Base-by-base conservation (phyloP, 2,329 filamentous ascomycete genomes). In the Sporothrix brunneoviolacea region DNA sequence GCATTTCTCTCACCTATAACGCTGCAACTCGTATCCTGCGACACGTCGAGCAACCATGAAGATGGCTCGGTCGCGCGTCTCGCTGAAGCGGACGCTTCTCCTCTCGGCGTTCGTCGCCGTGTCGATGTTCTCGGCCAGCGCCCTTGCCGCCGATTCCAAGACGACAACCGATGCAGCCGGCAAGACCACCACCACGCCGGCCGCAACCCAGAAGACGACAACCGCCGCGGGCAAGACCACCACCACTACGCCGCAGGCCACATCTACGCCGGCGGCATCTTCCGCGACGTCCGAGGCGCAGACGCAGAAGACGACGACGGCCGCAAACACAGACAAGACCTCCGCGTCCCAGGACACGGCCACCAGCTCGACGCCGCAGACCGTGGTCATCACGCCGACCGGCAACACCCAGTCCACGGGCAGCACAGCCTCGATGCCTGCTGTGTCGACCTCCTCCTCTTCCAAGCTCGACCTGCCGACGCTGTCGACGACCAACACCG, bases 391-490 rank as follows among this genome's bases (percentile, higher is more conserved):
- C 51, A 54, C 41, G 8, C 7, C 52, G 2, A 55, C 54, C 4
- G 46, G 37, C 15, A 32, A 21, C 8, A 28, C n/a, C 7, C 13
- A 13, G 5, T 13, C 33, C 15, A 45, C 45, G 4, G 33, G 16
- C n/a, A n/a, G n/a, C 5, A 30, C 39, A 7, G 37, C 32, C 45
- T 18, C 59, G 45, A 21, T 53, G 37, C 57, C 55, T 39, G 49
- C 50, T 30, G 59, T 64, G 32, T 47, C 52, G 13, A 52, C 55
- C 18, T 42, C 55, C 4, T 32, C 58, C 7, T 51, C 54, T 9
- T 57, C 54, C 21, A 58, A 57, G 46, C 41, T 52, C n/a, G 33
- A 47, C 22, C 61, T 74, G 41, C 73, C 74, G 2, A 70, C 69
- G 2, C 63, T 76, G 55, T 70, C 72, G 27, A 62, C 62, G 15